phyloP scores from a whole-genome alignment of 148 eudicot genomes.

The Vaccinium corymbosum region DNA sequence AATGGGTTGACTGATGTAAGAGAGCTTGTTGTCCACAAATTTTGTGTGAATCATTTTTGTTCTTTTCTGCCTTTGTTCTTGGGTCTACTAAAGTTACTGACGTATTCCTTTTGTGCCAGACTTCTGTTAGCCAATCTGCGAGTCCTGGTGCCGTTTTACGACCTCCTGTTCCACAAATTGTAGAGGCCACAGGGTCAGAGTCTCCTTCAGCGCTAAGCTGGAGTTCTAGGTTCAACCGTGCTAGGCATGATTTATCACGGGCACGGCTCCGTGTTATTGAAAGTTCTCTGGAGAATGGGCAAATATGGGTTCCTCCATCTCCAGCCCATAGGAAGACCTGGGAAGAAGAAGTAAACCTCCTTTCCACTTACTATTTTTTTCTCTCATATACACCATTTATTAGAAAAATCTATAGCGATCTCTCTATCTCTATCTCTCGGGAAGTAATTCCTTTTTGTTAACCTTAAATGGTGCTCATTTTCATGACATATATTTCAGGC shows the following conservation, averaged over 20 bases:
- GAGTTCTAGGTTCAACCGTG: conserved; percentile 63
- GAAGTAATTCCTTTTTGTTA: background rate
- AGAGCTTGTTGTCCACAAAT: conserved; percentile 14
- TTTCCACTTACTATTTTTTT: conserved; percentile 15
- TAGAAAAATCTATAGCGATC: background rate
- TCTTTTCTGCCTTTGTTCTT: background rate
- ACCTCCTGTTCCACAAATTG: conserved; percentile 63
- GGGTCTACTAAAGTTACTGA: conserved; percentile 8
- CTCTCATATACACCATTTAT: background rate
- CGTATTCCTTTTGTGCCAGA: conserved; percentile 34
- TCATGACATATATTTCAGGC: conserved; percentile 45
- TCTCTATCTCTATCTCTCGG: background rate
- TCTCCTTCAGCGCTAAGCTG: conserved; percentile 69
- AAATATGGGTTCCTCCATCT: conserved; percentile 85
- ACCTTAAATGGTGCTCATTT: conserved; percentile 8
- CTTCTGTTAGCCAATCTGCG: conserved; percentile 33
- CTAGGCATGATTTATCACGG: conserved; percentile 77
- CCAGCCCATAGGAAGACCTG: conserved; percentile 86
- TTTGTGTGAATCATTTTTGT: background rate
- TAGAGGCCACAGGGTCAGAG: conserved; percentile 81
- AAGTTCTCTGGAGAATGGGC: conserved; percentile 84
- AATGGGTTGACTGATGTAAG: conserved; percentile 72
- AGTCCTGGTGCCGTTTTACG: conserved; percentile 43
- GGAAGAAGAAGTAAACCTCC: conserved; percentile 85
- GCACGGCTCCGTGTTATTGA: conserved; percentile 93